Percentiles rank a stretch among this genome's conserved stretches.
Conservation (phyloP, 352 stramenopile species). For the Salisapilia sapeloensis region DNA sequence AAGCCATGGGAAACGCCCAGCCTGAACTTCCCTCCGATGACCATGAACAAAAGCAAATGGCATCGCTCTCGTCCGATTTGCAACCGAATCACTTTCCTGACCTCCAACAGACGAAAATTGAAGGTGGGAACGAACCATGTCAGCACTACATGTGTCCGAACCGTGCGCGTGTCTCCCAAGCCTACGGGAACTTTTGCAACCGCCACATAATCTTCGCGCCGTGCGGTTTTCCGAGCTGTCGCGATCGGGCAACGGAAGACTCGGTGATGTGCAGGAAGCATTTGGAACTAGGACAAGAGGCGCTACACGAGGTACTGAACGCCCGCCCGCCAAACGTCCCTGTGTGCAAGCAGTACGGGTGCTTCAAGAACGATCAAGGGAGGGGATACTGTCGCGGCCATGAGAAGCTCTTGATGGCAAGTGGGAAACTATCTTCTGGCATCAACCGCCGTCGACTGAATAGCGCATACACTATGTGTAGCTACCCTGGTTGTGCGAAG, state of each 20-base stretch:
- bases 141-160: slow-evolving; percentile 66
- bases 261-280: slow-evolving; percentile 63
- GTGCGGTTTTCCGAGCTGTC: slow-evolving; percentile 73
- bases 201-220: slow-evolving; percentile 71
- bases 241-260: slow-evolving; percentile 43
- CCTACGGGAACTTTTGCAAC: slow-evolving; percentile 76
- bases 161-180: slow-evolving; percentile 51
- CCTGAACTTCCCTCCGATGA: too few relatives aligned
- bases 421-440: slow-evolving; percentile 40
- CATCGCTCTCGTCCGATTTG: too few relatives aligned
- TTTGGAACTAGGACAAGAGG: slow-evolving; percentile 41
- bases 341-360: slow-evolving; percentile 53
- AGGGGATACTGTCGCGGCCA: slow-evolving; percentile 70
- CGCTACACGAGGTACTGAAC: slow-evolving; percentile 42
- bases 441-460: slow-evolving; percentile 78
- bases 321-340: slow-evolving; percentile 57
- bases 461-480: slow-evolving; percentile 81
- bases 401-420: slow-evolving; percentile 78
- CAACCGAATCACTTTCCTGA: too few relatives aligned
- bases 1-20: too few relatives aligned
- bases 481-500: slow-evolving; percentile 64
- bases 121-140: slow-evolving; percentile 50
- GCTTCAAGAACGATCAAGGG: slow-evolving; percentile 81
- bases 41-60: too few relatives aligned
- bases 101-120: slow-evolving; percentile 31